phyloP scores from a whole-genome alignment of 1,284 basidiomycete genomes.

The Gomphus bonarii region DNA sequence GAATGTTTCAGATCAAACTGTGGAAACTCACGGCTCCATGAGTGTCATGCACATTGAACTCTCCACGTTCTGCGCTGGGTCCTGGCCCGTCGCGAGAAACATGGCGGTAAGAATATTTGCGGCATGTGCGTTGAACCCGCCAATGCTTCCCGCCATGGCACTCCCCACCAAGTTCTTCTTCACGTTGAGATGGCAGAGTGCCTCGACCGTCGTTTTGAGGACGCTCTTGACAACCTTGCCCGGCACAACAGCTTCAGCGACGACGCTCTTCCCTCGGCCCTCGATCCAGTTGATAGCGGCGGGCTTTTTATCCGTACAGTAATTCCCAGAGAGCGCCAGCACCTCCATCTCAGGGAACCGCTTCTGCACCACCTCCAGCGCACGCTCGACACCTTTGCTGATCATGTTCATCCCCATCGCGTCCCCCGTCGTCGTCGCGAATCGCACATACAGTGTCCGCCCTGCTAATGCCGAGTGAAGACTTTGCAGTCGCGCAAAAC shows the following conservation, averaged over 20 bases:
- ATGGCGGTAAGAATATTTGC: slow-evolving; percentile 96
- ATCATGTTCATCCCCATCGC: slow-evolving; percentile 99
- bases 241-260: slow-evolving; percentile 91
- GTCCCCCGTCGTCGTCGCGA: slow-evolving; percentile 92
- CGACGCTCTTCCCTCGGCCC: slow-evolving; percentile 94
- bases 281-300: slow-evolving; percentile 99
- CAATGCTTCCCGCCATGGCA: slow-evolving; percentile 95
- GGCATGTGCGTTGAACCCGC: slow-evolving; percentile 98
- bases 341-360: slow-evolving; percentile 91
- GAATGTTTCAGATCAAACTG: slow-evolving; percentile 5
- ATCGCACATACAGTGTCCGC: slow-evolving; percentile 89
- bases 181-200: slow-evolving; percentile 84
- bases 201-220: slow-evolving; percentile 91
- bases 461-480: slow-evolving; percentile 86
- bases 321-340: slow-evolving; percentile 94
- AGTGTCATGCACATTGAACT: slow-evolving; percentile 97
- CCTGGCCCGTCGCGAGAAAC: slow-evolving; percentile 95
- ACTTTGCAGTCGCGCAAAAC: slow-evolving; percentile 77
- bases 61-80: slow-evolving; percentile 98
- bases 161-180: slow-evolving; percentile 99
- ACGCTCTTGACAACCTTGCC: slow-evolving; percentile 84
- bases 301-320: slow-evolving; percentile 99
- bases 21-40: slow-evolving; percentile 83
- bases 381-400: slow-evolving; percentile 91
- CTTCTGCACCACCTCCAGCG: slow-evolving; percentile 71